Base-by-base conservation (phyloP, 768 basidiomycete species). In the Suillus placidus region DNA sequence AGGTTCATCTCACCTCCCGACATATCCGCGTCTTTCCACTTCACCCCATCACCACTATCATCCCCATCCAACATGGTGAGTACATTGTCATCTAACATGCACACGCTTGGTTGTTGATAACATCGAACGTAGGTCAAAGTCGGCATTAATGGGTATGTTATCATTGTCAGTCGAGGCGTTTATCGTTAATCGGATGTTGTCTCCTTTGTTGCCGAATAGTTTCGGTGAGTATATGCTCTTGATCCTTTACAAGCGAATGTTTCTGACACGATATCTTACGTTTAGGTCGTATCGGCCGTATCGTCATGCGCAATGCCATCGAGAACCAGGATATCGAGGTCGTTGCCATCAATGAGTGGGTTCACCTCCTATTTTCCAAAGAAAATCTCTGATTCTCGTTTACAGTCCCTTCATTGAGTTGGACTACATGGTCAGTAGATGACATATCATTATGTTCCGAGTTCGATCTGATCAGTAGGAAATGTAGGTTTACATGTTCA, bases 281-380 rank as follows among this genome's bases (percentile, higher is more conserved):
- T 13, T 63, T 14, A 76, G 97, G 97, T 85, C 97, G 97, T 85
- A 99, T 99, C 77, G 97, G 97, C 80, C 97, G 97, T 81, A 97
- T 99, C 79, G 97, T 99, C 70, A 84, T 92, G 80, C 92, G 97
- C 72, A 98, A 98, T 85, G 95, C 96, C 61, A 85, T 97, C 72
- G 82, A 87, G 71, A 81, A 86, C 75, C 78, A 82, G 63, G 88
- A 89, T 62, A 85, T 95, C 76, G 82, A 94, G n/a, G 88, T 99
- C 76, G 89, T 95, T 69, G 95, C 95, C 65, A 80, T 99, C 74
- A 98, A 99, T 85, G 95, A 97, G 93, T 96, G 72, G 73, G 94
- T 79, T 20, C 51, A 58, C 35, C 13, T 43, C 58, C 32, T 61
- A 49, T 38, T 68, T 37, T 62, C 30, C 61, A 20, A 23, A 26